phyloP scores from a whole-genome alignment of 2,329 filamentous ascomycete species.

The Coniella lustricola region DNA sequence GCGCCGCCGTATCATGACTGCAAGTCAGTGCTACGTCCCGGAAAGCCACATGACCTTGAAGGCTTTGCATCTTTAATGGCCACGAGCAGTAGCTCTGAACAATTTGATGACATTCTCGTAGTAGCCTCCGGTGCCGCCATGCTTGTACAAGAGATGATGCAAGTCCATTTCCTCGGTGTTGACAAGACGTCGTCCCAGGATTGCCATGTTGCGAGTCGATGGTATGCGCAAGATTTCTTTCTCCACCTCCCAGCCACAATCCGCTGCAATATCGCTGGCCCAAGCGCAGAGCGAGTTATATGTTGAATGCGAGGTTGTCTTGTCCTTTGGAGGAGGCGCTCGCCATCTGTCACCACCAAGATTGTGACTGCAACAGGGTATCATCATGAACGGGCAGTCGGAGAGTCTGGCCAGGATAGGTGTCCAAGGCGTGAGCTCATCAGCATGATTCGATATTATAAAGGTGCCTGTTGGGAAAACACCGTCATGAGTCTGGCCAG shows the following conservation, averaged over 20 bases:
- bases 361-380: conserved; percentile 91
- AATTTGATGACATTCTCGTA: conserved; percentile 55
- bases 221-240: conserved; percentile 85
- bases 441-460: conserved; percentile 93
- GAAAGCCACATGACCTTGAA: neutral
- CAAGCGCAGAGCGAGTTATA: conserved; percentile 82
- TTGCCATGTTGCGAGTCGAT: conserved; percentile 77
- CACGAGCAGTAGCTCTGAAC: conserved; percentile 39
- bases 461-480: conserved; percentile 70
- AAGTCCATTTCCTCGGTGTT: conserved; percentile 31
- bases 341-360: conserved; percentile 71
- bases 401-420: conserved; percentile 76
- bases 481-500: conserved; percentile 46
- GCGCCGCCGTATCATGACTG: neutral
- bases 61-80: conserved; percentile 27
- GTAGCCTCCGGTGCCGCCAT: conserved; percentile 52
- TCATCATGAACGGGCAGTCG: conserved; percentile 76
- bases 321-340: conserved; percentile 49
- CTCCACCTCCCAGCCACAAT: conserved; percentile 70
- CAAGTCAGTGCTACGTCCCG: neutral
- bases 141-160: conserved; percentile 37
- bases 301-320: conserved; percentile 53
- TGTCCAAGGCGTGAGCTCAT: conserved; percentile 94
- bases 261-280: conserved; percentile 60
- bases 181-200: conserved; percentile 57